Evolutionary conservation across 345 rosid species (phyloP), one percentile per base, ranked within the genome.

Genomic region (Laguncularia racemosa): DNA sequence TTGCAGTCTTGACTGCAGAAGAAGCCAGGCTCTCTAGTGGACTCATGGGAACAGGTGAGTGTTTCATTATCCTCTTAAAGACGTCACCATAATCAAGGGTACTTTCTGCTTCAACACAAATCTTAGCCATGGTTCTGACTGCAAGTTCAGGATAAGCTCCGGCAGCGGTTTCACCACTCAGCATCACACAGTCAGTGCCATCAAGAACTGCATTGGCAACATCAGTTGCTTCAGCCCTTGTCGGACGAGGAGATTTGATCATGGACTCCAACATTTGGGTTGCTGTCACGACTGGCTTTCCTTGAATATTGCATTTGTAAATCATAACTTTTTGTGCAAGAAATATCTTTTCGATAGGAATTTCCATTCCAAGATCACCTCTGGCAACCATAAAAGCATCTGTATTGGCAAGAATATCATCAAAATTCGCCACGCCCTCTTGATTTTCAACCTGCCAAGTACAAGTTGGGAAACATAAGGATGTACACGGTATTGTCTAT

Each of bases 311-410:
- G 74, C 96, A 92, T 75, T 92, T 92, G 85, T 86, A 89, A 72
- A 92, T 80, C 98, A 92, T 92, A n/a, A 89, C 96, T 64, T 92
- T 92, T 82, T 92, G 98, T 12, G 98, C 98, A 20, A 92, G 67
- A 76, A 92, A 92, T 50, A 92, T 92, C 78, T 92, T 92, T 56
- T 92, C 98, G 6, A 92, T 92, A 0, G 98, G 98, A 62, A 92
- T 92, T 72, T 92, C 98, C 98, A 92, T 92, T 50, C 98, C 98
- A 0, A 92, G 91, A 67, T 92, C 98, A 44, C 98, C 98, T 44
- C 98, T 81, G 2, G 98, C 98, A 62, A 92, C 93, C 98, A 92
- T 92, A 66, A 92, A 92, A 6, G 98, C 98, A 62, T 92, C 98
- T 0, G 98, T 76, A 65, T 89, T 84, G 55, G 84, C 71, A 55